Percentiles rank a stretch among this genome's conserved stretches.
phyloP scores from a whole-genome alignment of 495 filamentous ascomycete genomes.

The Aspergillus egyptiacus region DNA sequence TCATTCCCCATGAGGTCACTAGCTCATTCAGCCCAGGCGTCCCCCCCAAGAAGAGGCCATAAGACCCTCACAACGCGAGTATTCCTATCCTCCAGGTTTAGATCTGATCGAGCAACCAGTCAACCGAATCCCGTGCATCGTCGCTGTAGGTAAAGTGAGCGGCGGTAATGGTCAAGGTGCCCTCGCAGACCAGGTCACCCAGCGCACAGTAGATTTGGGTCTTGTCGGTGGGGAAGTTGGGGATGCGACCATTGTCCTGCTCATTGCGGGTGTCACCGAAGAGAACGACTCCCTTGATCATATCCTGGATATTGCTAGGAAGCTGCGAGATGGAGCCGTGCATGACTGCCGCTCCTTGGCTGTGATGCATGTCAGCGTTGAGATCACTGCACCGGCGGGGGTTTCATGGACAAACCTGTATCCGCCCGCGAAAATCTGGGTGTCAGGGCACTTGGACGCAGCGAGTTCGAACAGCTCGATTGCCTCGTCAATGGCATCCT shows the following conservation, averaged over 20 bases:
- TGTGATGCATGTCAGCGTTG: too few relatives aligned
- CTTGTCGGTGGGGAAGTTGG: conserved; percentile 38
- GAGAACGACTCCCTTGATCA: conserved; percentile 47
- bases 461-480: conserved; percentile 31
- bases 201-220: conserved; percentile 45
- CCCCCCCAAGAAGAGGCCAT: too few relatives aligned
- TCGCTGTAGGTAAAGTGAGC: conserved; percentile 41
- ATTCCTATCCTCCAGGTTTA: background rate
- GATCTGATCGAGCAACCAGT: conserved; percentile 13
- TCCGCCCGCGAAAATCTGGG: conserved; percentile 49
- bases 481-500: conserved; percentile 33
- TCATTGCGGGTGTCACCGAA: conserved; percentile 54
- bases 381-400: too few relatives aligned
- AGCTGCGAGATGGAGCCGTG: conserved; percentile 42
- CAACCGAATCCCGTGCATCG: conserved; percentile 15
- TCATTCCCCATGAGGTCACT: too few relatives aligned
- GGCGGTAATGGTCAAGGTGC: conserved; percentile 41
- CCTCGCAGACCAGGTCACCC: conserved; percentile 48
- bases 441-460: conserved; percentile 43
- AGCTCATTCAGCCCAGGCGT: too few relatives aligned
- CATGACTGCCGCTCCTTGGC: conserved; percentile 51
- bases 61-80: too few relatives aligned
- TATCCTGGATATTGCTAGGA: conserved; percentile 29
- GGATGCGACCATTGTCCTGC: conserved; percentile 42
- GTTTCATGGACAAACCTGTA: conserved; percentile 39